A percentile compares a stretch with the other conserved stretches of the same genome.
Evolutionary conservation across 805 yeast genomes (phyloP).

Genomic region (Wickerhamomyces sydowiorum): DNA sequence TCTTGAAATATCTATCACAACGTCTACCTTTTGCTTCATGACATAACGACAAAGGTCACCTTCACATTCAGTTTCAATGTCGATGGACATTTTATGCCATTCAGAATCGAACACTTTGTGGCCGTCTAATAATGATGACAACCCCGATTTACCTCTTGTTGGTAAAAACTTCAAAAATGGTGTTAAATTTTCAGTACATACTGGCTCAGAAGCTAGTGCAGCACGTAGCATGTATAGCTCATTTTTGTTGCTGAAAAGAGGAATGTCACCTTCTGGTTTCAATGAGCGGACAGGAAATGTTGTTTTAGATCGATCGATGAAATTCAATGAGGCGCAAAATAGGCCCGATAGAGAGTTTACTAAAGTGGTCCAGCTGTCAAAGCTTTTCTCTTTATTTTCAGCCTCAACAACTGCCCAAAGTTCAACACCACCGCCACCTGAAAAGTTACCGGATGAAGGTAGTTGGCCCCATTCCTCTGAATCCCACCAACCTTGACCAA

Average conservation of each 20-base stretch:
- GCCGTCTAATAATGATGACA: constrained; percentile 81
- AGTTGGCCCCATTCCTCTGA: constrained; percentile 79
- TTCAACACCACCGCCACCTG: constrained; percentile 97
- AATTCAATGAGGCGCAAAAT: constrained; percentile 92
- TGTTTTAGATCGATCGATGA: constrained; percentile 74
- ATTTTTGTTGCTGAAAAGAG: constrained; percentile 27
- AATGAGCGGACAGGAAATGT: constrained; percentile 51
- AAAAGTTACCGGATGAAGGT: constrained; percentile 61
- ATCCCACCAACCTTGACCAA: constrained; percentile 96
- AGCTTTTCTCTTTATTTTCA: constrained; percentile 44
- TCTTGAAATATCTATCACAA: constrained; percentile 67
- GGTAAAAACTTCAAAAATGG: constrained; percentile 89
- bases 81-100: constrained; percentile 94
- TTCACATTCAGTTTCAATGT: constrained; percentile 54
- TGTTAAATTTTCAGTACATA: constrained; percentile 94
- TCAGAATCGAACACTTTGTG: constrained; percentile 84
- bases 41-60: constrained; percentile 38
- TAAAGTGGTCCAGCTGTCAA: constrained; percentile 61
- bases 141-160: constrained; percentile 86
- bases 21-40: constrained; percentile 63
- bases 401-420: constrained; percentile 85
- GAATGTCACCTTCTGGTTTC: constrained; percentile 19
- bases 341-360: constrained; percentile 80
- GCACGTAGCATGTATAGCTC: constrained; percentile 63
- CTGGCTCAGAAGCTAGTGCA: constrained; percentile 89